Conservation (phyloP, 805 yeast species). For the Candida lessepsii region DNA sequence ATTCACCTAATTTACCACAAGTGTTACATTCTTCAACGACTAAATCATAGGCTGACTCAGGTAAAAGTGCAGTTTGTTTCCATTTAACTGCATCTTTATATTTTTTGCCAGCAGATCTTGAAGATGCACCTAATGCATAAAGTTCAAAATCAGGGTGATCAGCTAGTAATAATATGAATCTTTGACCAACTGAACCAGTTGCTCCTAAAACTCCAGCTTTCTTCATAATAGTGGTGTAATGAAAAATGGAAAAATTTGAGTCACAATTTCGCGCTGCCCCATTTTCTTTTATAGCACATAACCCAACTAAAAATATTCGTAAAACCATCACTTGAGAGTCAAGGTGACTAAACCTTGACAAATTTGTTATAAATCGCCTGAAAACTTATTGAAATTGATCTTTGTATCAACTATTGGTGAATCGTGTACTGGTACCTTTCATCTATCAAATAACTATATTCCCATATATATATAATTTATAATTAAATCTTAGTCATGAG, state of each 20-base stretch:
- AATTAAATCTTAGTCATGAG: conserved; percentile 3
- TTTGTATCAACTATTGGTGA: no score
- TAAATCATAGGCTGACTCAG: conserved; percentile 60
- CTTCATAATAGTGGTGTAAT: background rate
- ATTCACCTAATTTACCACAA: conserved; percentile 69
- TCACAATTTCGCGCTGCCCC: conserved; percentile 1
- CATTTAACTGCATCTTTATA: conserved; percentile 86
- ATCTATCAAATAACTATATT: no score
- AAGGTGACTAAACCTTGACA: conserved; percentile 2
- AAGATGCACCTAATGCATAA: conserved; percentile 84
- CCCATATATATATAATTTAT: no score
- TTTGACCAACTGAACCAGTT: conserved; percentile 96
- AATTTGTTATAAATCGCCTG: background rate
- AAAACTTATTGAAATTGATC: background rate
- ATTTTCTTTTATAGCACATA: background rate
- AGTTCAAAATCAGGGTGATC: conserved; percentile 89
- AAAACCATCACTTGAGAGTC: background rate
- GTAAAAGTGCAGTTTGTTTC: conserved; percentile 88
- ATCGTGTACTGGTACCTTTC: no score
- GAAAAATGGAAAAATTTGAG: conserved; percentile 1
- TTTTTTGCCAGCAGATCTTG: conserved; percentile 88
- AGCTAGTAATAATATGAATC: conserved; percentile 81
- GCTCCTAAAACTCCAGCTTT: conserved; percentile 94
- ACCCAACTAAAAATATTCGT: background rate
- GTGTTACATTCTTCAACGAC: conserved; percentile 76